These are phyloP conservation scores for Pyricularia sp. DNA, from an alignment of 2,329 filamentous ascomycete species.

Conservation along the genomic window DNA sequence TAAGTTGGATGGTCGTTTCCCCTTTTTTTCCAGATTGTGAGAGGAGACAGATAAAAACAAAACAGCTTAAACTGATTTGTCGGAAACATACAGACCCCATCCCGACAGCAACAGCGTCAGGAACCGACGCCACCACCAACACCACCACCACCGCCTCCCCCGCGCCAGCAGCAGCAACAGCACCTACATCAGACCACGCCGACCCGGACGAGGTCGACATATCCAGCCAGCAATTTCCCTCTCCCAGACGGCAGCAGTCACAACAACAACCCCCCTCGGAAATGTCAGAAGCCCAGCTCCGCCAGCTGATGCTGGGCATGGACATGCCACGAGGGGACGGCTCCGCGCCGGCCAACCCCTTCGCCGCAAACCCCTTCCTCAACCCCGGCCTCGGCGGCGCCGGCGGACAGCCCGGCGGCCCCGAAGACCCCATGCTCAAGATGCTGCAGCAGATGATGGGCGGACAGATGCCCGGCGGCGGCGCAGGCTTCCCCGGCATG, in stretches of 20 bases:
- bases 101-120: not conserved
- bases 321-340: conserved; percentile 23
- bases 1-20: conserved; percentile 13
- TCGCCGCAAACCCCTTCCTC: conserved; percentile 15
- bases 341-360: conserved; percentile 7
- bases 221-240: conserved; percentile 51
- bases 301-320: conserved; percentile 55
- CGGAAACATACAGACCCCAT: not conserved
- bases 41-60: not conserved
- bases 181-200: conserved; percentile 27
- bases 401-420: conserved; percentile 21
- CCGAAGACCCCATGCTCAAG: conserved; percentile 60
- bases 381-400: conserved; percentile 14
- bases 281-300: conserved; percentile 49
- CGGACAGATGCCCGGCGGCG: conserved; percentile 19
- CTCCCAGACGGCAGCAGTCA: conserved; percentile 19
- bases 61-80: not conserved
- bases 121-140: not conserved
- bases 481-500: conserved; percentile 26
- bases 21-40: no score
- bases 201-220: conserved; percentile 75
- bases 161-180: not conserved
- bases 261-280: conserved; percentile 8
- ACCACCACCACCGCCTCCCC: not conserved
- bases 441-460: conserved; percentile 68